Base-by-base conservation (phyloP, 2,329 filamentous ascomycete genomes). In the Trichoderma pleuroti region DNA sequence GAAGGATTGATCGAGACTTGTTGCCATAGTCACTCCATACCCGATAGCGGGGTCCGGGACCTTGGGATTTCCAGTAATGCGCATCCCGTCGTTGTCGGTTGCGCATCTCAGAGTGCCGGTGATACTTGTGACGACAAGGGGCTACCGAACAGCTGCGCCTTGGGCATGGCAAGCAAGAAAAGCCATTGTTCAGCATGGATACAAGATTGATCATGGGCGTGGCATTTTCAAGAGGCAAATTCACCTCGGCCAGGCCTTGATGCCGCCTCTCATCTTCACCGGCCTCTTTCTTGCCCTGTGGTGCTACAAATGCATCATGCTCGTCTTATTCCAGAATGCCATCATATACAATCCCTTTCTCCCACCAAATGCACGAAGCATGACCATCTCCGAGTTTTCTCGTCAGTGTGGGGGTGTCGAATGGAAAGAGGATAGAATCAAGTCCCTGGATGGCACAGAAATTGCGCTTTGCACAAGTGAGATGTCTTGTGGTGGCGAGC, bases 311-410 rank as follows among this genome's bases (percentile, higher is more conserved):
- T 93, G 91, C 76, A 79, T 89, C 67, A 92, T 93, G 89, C 88
- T 94, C 81, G 84, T 95, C 32, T 74, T 92, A 5, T 92, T 94
- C 77, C 92, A 94, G 80, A 93, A 94, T 76, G 91, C 91, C 77
- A 93, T 94, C 77, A 91, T 94, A 71, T 94, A 94, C 80, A 93
- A 93, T 83, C 91, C 92, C 0, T 91, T 90, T 59, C 81, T 94
- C 64, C 91, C 92, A 21, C 92, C 92, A 3, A 91, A 91, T 76
- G 85, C 92, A 0, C 86, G 91, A 18, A 84, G 86, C 28, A 90
- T 94, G 81, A 88, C 81, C 70, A 90, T 94, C 46, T 81, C 82
- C 4, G 88, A 92, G 74, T 93, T 92, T 76, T 82, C 82, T 30
- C 77, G 79, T 5, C 83, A 86, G 46, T 93, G 90, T 73, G 82